Conservation (phyloP, 345 rosid species). For the Melaleuca alternifolia region DNA sequence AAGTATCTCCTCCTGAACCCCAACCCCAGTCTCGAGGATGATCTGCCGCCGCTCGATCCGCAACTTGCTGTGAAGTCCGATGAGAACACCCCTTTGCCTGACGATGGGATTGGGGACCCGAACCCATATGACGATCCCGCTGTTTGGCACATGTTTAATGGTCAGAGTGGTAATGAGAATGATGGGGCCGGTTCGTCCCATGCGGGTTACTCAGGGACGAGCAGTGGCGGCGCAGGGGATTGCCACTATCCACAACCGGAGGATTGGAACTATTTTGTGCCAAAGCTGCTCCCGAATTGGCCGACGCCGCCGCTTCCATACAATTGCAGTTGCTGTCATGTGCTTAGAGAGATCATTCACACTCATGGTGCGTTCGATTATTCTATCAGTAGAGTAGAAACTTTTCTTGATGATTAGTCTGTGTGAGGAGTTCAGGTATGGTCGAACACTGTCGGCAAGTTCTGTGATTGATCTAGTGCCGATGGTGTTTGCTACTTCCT, state of each 20-base stretch:
- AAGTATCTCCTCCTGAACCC: not conserved
- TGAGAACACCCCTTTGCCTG: not conserved
- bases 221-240: not conserved
- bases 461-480: fast-evolving
- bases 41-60: not conserved
- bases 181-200: not conserved
- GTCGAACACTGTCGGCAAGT: not conserved
- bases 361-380: conserved; percentile 22
- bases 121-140: not conserved
- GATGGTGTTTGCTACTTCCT: not conserved
- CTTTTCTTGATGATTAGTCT: not conserved
- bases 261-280: not conserved
- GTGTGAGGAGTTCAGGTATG: not conserved
- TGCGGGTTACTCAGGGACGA: not conserved
- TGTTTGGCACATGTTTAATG: not conserved
- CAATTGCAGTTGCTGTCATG: conserved; percentile 34
- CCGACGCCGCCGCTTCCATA: conserved; percentile 17
- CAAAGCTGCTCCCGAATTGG: conserved; percentile 6
- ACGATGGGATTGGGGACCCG: not conserved
- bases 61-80: not conserved
- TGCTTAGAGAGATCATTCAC: conserved; percentile 38
- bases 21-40: not conserved
- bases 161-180: not conserved
- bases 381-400: not conserved
- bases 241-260: not conserved